Evolutionary conservation across 805 yeast genomes (phyloP), one percentile per base, ranked within the genome.

Genomic region (Komagataella kurtzmanii): DNA sequence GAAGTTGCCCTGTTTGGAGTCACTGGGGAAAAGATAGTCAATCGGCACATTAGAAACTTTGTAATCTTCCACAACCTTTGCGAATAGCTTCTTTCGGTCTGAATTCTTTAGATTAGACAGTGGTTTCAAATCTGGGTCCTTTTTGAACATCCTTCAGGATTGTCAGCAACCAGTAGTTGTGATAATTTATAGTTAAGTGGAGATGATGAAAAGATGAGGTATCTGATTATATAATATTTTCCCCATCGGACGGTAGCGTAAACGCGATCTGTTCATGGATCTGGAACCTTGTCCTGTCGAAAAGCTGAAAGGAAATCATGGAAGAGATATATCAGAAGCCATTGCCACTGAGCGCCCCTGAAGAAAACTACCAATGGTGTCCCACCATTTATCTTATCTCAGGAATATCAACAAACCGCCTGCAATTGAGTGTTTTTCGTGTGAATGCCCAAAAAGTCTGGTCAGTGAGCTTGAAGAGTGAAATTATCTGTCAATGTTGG

Each of bases 51-150:
- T 61, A 64, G 12, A 61, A 10, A 30, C 40, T 30, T 30, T 30
- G 40, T 30, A 30, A 14, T 30, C 40, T 4, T 30, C 40, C 10
- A 10, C 40, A 5, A 30, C 40, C 40, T 14, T 30, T 30, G 40
- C 40, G 10, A 30, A 30, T 14, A 30, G n/a, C 55, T 74, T 74
- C 56, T 86, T 76, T 45, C 93, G 71, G 56, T 88, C 97, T 0
- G 96, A 85, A 12, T 87, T 78, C 65, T 88, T 89, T 54, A 93
- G 72, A 58, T 88, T 87, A 18, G 95, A 77, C 50, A 80, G 71
- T 3, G 95, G 81, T 66, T 89, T 90, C 51, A 65, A 70, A 14
- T 70, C 71, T 14, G 80, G 75, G 47, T 72, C 71, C 54, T 79
- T 80, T 57, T 74, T 71, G 58, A 80, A 80, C 84, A 79, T 79